Percentiles rank a stretch among this genome's conserved stretches.
phyloP scores from a whole-genome alignment of 768 basidiomycete genomes.

The Termitomyces sp. region DNA sequence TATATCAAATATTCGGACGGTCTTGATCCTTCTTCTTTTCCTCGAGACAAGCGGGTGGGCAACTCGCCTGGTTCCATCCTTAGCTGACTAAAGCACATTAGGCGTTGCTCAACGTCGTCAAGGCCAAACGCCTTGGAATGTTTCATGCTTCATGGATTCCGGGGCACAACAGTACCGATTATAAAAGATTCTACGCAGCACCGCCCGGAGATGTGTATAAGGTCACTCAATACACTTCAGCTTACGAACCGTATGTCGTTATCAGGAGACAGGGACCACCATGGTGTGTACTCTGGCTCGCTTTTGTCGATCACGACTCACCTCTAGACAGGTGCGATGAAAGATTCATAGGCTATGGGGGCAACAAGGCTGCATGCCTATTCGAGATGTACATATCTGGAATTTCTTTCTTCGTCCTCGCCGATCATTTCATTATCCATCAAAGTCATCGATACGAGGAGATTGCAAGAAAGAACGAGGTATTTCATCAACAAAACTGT shows the following conservation, averaged over 20 bases:
- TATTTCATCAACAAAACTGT: slow-evolving; percentile 15
- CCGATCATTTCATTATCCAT: slow-evolving; percentile 86
- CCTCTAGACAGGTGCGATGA: slow-evolving; percentile 73
- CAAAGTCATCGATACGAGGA: slow-evolving; percentile 84
- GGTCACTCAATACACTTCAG: slow-evolving; percentile 71
- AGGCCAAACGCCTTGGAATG: slow-evolving; percentile 53
- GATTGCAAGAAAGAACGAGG: slow-evolving; percentile 64
- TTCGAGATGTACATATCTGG: slow-evolving; percentile 90
- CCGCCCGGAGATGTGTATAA: slow-evolving; percentile 65
- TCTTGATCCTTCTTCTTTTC: slow-evolving; percentile 51
- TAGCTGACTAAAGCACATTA: slow-evolving; percentile 15
- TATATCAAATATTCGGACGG: slow-evolving; percentile 64
- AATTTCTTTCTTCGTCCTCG: slow-evolving; percentile 74
- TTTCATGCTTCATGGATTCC: slow-evolving; percentile 76
- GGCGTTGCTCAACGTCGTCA: slow-evolving; percentile 56
- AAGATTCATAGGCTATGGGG: slow-evolving; percentile 86
- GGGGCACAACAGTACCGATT: slow-evolving; percentile 81
- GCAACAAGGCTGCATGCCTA: slow-evolving; percentile 89
- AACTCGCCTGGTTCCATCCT: not conserved
- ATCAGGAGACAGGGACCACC: slow-evolving; percentile 72
- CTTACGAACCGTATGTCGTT: slow-evolving; percentile 87
- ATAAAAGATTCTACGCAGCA: slow-evolving; percentile 58
- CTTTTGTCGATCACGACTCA: slow-evolving; percentile 1
- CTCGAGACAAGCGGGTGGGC: slow-evolving; percentile 60
- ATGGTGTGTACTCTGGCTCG: slow-evolving; percentile 42